phyloP scores from a whole-genome alignment of 1,139 yeast species.

The Suhomyces anneliseae region DNA sequence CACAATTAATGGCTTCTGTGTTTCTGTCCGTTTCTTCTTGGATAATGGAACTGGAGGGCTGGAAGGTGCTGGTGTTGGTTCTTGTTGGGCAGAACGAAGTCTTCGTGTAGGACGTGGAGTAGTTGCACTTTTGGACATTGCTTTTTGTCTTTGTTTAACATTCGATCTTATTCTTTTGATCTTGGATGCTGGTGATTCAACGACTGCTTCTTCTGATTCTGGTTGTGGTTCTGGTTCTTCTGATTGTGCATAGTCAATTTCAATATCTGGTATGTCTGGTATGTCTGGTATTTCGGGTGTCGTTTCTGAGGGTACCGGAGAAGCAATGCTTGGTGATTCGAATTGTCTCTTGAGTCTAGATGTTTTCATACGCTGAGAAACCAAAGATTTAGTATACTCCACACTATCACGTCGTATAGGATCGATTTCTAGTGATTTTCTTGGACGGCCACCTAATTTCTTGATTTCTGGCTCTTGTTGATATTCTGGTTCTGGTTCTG shows the following conservation, averaged over 20 bases:
- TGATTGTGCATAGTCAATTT: not conserved
- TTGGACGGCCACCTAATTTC: no score
- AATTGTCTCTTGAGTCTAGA: slow-evolving; percentile 5
- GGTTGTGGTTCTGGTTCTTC: not conserved
- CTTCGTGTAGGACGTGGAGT: not conserved
- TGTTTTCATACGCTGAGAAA: slow-evolving; percentile 8
- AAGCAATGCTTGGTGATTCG: not conserved
- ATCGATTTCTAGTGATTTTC: not conserved
- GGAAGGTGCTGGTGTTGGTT: slow-evolving; percentile 1
- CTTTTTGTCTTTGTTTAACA: slow-evolving; percentile 7
- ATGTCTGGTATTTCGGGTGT: not conserved
- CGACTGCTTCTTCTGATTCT: no score
- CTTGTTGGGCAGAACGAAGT: not conserved
- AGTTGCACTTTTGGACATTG: not conserved
- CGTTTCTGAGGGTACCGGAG: not conserved
- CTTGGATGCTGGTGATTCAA: slow-evolving; percentile 8
- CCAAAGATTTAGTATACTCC: slow-evolving; percentile 14
- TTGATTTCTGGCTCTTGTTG: no score
- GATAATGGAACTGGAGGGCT: slow-evolving; percentile 9
- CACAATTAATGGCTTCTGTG: slow-evolving; percentile 30
- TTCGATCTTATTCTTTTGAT: slow-evolving; percentile 7
- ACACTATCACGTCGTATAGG: slow-evolving; percentile 11
- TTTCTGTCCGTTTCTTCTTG: slow-evolving; percentile 18
- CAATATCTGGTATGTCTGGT: not conserved
- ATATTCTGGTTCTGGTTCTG: no score